Conservation (phyloP, 768 basidiomycete species). For the Trametes meyenii region DNA sequence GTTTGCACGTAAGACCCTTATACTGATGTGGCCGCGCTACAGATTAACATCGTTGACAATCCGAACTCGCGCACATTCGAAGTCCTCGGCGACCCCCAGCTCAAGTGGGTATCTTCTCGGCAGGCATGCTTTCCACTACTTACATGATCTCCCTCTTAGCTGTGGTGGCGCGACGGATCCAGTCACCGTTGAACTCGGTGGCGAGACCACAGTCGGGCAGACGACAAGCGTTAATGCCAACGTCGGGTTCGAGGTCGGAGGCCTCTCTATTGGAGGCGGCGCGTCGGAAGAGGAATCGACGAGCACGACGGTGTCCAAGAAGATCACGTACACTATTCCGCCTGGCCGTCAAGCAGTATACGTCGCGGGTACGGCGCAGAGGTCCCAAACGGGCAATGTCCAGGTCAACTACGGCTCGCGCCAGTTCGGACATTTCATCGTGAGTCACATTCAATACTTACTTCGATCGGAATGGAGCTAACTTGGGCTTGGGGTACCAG, state of each 20-base stretch:
- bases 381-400: slow-evolving; percentile 15
- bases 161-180: slow-evolving; percentile 7
- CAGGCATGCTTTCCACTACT: not conserved
- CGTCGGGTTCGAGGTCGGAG: slow-evolving; percentile 11
- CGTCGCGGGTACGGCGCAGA: slow-evolving; percentile 6
- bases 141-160: not conserved
- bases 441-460: not conserved
- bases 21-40: not conserved
- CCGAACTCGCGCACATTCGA: slow-evolving; percentile 4
- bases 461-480: too few relatives aligned
- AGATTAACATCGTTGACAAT: slow-evolving; percentile 17
- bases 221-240: slow-evolving; percentile 1
- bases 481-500: too few relatives aligned
- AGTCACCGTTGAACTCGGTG: slow-evolving; percentile 11
- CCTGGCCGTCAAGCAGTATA: slow-evolving; percentile 16
- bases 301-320: slow-evolving; percentile 6
- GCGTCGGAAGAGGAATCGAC: not conserved
- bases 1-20: not conserved
- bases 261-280: slow-evolving; percentile 9
- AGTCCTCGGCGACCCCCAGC: slow-evolving; percentile 18
- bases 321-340: not conserved
- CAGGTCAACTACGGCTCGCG: slow-evolving; percentile 15
- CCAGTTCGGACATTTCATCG: slow-evolving; percentile 9
- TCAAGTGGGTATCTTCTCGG: not conserved
- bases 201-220: slow-evolving; percentile 1